These are phyloP conservation scores for Citrus mangshanensis DNA, from an alignment of 345 rosid genomes.

Conservation along the genomic window DNA sequence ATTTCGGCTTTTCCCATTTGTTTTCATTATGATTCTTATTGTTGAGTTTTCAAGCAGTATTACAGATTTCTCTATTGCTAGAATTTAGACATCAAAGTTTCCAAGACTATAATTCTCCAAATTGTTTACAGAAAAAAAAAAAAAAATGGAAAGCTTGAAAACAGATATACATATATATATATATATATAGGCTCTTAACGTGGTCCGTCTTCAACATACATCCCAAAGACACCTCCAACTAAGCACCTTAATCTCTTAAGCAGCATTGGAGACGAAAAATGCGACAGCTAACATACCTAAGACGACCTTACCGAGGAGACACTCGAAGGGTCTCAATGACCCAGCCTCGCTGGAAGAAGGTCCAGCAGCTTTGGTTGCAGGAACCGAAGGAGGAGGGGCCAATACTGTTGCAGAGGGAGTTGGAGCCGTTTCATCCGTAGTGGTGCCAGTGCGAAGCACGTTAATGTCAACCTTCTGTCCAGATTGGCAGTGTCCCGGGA, in stretches of 20 bases:
- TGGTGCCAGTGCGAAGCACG: conserved; percentile 39
- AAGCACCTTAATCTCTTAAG: neutral
- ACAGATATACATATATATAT: too few relatives aligned
- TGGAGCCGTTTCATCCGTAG: conserved; percentile 22
- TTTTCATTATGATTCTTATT: neutral
- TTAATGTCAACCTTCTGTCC: conserved; percentile 94
- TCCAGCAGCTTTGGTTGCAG: conserved; percentile 43
- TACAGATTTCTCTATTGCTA: neutral
- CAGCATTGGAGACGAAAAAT: conserved; percentile 13
- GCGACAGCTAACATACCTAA: conserved; percentile 21
- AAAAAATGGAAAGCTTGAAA: neutral
- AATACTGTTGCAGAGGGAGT: conserved; percentile 17
- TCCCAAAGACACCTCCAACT: neutral
- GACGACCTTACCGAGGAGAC: conserved; percentile 8
- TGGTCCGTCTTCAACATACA: too few relatives aligned
- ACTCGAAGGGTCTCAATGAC: conserved; percentile 19
- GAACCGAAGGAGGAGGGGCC: conserved; percentile 37
- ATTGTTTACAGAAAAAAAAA: neutral
- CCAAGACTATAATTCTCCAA: neutral
- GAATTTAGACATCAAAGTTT: neutral
- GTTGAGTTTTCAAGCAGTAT: too few relatives aligned
- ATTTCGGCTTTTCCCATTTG: neutral
- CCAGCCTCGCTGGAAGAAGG: conserved; percentile 42
- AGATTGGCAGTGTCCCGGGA: conserved; percentile 84
- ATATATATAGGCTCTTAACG: too few relatives aligned